phyloP scores from a whole-genome alignment of 2,329 filamentous ascomycete species.

The Penicillium concentricum region DNA sequence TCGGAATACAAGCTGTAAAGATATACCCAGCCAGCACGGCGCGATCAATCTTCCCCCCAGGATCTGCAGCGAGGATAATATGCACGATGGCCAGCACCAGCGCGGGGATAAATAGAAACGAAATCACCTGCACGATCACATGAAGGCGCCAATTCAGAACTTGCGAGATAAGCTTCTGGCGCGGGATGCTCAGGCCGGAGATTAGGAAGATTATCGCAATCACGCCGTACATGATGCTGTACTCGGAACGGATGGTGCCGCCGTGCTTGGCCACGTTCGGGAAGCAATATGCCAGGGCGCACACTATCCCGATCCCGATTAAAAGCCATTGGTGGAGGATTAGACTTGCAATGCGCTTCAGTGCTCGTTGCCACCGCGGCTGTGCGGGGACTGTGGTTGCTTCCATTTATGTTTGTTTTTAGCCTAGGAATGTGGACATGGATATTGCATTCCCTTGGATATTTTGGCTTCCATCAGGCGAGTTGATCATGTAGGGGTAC shows the following conservation, averaged over 20 bases:
- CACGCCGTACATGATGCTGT: slow-evolving; percentile 63
- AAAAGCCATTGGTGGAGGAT: slow-evolving; percentile 63
- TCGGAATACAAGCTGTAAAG: slow-evolving; percentile 66
- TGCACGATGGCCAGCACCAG: slow-evolving; percentile 59
- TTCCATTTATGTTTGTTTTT: not conserved
- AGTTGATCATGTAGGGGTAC: not conserved
- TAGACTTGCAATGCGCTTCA: slow-evolving; percentile 25
- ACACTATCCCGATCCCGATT: slow-evolving; percentile 57
- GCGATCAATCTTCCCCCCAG: slow-evolving; percentile 55
- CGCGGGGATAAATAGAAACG: slow-evolving; percentile 65
- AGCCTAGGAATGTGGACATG: not conserved
- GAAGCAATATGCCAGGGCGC: slow-evolving; percentile 55
- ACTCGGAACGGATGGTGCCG: slow-evolving; percentile 40
- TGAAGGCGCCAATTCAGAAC: slow-evolving; percentile 67
- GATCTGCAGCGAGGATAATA: slow-evolving; percentile 48
- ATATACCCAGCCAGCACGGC: slow-evolving; percentile 68
- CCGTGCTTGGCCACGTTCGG: slow-evolving; percentile 51
- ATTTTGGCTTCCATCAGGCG: not conserved
- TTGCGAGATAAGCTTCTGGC: slow-evolving; percentile 60
- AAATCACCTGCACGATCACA: slow-evolving; percentile 64
- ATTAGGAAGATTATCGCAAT: slow-evolving; percentile 70
- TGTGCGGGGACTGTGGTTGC: not conserved
- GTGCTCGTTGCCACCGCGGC: slow-evolving; percentile 8
- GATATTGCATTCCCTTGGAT: not conserved
- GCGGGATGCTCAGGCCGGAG: slow-evolving; percentile 67